These are phyloP conservation scores for Auricularia heimuer DNA, from an alignment of 768 basidiomycete species.

Conservation along the genomic window DNA sequence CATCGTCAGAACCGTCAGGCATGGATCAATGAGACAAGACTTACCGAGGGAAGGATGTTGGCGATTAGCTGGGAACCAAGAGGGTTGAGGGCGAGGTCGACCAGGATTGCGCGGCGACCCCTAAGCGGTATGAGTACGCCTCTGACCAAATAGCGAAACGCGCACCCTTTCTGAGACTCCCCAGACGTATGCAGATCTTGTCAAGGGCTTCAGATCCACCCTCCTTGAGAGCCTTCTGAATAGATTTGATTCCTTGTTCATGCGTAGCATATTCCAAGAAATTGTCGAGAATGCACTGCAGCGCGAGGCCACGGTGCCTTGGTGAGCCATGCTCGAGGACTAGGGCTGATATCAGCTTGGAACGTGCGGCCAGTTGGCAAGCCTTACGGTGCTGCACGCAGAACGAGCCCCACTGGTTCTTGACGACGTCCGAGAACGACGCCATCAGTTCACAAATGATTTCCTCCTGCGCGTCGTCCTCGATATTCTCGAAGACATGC, in stretches of 20 bases:
- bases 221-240: constrained; percentile 80
- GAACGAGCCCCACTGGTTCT: constrained; percentile 85
- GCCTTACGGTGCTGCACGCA: constrained; percentile 75
- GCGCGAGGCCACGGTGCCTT: constrained; percentile 61
- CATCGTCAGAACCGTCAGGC: constrained; percentile 19
- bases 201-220: constrained; percentile 69
- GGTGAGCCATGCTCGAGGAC: constrained; percentile 80
- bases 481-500: constrained; percentile 82
- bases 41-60: constrained; percentile 59
- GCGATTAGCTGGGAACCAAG: constrained; percentile 83
- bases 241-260: constrained; percentile 81
- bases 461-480: constrained; percentile 73
- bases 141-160: constrained; percentile 1
- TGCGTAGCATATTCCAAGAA: constrained; percentile 70
- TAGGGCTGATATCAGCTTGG: constrained; percentile 18
- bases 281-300: constrained; percentile 70
- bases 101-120: constrained; percentile 73
- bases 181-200: constrained; percentile 69
- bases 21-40: neutral
- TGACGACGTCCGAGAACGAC: constrained; percentile 67
- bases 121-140: constrained; percentile 18
- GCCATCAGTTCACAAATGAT: constrained; percentile 72
- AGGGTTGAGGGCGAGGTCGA: constrained; percentile 73
- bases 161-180: constrained; percentile 72
- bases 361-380: neutral